Evolutionary conservation across 108 stramenopile species (phyloP), one percentile per base, ranked within the genome.

Genomic region (Fragilaria radians): DNA sequence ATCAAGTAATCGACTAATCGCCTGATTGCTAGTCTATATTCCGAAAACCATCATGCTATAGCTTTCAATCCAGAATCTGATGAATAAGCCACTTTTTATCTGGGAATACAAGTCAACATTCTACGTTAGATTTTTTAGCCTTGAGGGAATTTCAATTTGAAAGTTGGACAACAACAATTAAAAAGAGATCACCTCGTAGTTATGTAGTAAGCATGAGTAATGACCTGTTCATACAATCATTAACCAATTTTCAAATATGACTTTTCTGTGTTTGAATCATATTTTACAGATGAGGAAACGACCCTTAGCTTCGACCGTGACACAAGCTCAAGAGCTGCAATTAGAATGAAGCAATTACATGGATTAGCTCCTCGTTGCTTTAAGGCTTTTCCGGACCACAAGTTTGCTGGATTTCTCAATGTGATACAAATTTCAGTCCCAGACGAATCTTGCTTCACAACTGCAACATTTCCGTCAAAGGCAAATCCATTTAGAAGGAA

Each of bases 401-500:
- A 49, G 32, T 74, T 91, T 3, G 80, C 86, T 18, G 90, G 90
- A 17, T 82, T 65, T 28, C 63, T 75, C 28, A 87, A 64, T 0
- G 62, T 61, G 23, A 91, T 70, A 19, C 33, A 32, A 57, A 70
- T 80, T 70, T 80, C 58, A 48, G 74, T 56, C 25, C 75, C 78
- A 22, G 55, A 42, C 26, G 27, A 25, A 14, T 57, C 60, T 18
- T 59, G 34, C 9, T 61, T 54, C 4, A 52, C 22, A 9, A 81
- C 73, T 1, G 54, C 42, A 24, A 76, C 90, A 24, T 48, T 56
- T 33, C 82, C 90, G 54, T 70, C 75, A 53, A 71, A 84, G 22
- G 90, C 90, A 61, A 80, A 91, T 11, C 90, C 90, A 62, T 72
- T 83, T 22, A 88, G 49, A 11, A 84, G 61, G 61, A 91, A 91